Evolutionary conservation across 106 monocot species (phyloP).

Genomic region (Allium sativum): DNA sequence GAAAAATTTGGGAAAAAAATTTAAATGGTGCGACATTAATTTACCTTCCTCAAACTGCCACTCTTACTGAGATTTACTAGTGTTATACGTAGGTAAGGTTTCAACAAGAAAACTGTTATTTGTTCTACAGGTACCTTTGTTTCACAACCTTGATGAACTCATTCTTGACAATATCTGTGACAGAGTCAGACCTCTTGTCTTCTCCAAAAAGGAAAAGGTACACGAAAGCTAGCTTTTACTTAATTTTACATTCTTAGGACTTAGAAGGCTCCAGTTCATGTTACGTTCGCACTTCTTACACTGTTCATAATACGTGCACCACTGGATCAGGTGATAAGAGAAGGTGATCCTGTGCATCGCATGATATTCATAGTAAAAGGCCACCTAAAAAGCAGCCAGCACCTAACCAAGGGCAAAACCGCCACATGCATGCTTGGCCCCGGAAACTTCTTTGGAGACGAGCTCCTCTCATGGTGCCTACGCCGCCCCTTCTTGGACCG

Average conservation of each 20-base stretch:
- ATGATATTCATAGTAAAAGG: constrained; percentile 82
- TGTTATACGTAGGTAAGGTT: too few relatives aligned
- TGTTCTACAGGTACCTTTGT: constrained; percentile 62
- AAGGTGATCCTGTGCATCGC: constrained; percentile 78
- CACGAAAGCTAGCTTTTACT: neutral
- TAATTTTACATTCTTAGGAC: neutral
- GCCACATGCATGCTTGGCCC: constrained; percentile 73
- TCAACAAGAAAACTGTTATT: neutral
- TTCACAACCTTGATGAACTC: constrained; percentile 80
- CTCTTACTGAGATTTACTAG: too few relatives aligned
- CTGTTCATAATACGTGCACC: neutral
- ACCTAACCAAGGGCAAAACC: constrained; percentile 50
- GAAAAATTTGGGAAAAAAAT: too few relatives aligned
- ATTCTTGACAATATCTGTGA: constrained; percentile 93
- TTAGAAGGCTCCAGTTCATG: neutral
- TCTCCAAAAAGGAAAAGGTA: constrained; percentile 90
- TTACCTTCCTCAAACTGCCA: too few relatives aligned
- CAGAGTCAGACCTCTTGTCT: constrained; percentile 63
- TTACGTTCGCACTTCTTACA: neutral
- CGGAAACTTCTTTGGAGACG: constrained; percentile 80
- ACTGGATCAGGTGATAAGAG: constrained; percentile 59
- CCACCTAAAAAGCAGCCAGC: constrained; percentile 50
- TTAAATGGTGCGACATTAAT: too few relatives aligned
- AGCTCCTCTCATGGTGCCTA: constrained; percentile 94
- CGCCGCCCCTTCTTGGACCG: constrained; percentile 78